Percentiles rank a stretch among this genome's conserved stretches.
Conservation (phyloP, 352 stramenopile species). For the Pythium diclinum region DNA sequence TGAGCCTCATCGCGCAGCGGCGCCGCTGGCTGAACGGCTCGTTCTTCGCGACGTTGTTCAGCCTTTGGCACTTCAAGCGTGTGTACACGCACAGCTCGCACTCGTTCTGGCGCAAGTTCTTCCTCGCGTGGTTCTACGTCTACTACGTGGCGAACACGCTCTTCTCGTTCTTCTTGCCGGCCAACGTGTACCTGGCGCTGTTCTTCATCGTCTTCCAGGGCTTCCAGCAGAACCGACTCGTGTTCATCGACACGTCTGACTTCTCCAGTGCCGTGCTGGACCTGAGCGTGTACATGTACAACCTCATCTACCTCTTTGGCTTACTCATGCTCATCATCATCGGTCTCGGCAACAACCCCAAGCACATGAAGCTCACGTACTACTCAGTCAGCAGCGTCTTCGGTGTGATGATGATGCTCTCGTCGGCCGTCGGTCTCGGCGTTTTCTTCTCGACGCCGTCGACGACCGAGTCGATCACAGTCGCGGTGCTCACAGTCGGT, state of each 20-base stretch:
- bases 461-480: conserved; percentile 49
- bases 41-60: conserved; percentile 88
- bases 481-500: conserved; percentile 67
- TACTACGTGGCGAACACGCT: conserved; percentile 74
- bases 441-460: conserved; percentile 69
- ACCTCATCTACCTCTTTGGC: conserved; percentile 73
- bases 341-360: conserved; percentile 81
- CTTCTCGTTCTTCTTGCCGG: conserved; percentile 72
- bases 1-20: conserved; percentile 83
- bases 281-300: conserved; percentile 72
- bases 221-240: conserved; percentile 83
- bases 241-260: conserved; percentile 76
- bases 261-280: conserved; percentile 59
- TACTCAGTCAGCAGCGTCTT: conserved; percentile 75
- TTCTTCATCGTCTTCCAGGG: conserved; percentile 88
- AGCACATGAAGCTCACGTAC: conserved; percentile 87
- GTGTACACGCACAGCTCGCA: conserved; percentile 84
- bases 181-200: conserved; percentile 81
- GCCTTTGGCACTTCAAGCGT: conserved; percentile 79
- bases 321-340: conserved; percentile 86
- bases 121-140: conserved; percentile 68
- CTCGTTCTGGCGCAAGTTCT: conserved; percentile 64
- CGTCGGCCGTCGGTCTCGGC: conserved; percentile 62
- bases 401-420: conserved; percentile 78
- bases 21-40: conserved; percentile 85